Base-by-base conservation (phyloP, 2,329 filamentous ascomycete species). In the Beauveria scarabaeidicola region DNA sequence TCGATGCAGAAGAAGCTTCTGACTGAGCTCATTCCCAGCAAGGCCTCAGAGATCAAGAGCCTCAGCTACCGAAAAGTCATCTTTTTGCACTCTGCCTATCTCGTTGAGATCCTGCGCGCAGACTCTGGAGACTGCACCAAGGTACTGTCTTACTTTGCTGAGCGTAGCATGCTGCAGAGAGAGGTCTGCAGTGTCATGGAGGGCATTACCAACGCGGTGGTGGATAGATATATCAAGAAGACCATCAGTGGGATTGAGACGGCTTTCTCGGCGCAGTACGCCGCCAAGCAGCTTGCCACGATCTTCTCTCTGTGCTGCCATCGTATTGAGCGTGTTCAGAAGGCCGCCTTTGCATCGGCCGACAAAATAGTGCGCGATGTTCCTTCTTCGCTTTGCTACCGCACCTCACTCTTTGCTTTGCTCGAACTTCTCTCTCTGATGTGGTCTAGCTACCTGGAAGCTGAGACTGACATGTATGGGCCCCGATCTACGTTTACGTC, bases 361-460 rank as follows among this genome's bases (percentile, higher is more conserved):
- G 90, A 96, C 70, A 87, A 87, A 61, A 91, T 99, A 61, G 87
- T 99, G 63, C 81, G 78, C 13, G 85, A 90, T 63, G 87, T 96
- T 6, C 94, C 94, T 1, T 97, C 94, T 3, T 88, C 90, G 2
- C 79, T 99, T 17, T 97, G 93, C 69, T 89, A 97, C 68, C 89
- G 89, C 65, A 86, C 88, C 7, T 96, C 95, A 1, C 78, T 99
- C 0, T 99, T 97, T 74, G 91, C 93, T 2, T 79, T 99, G 17
- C 79, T 99, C 10, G 95, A 99, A 71, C 81, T 99, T 4, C 77
- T 99, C 19, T 93, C 91, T 3, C 82, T 99, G 29, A 91, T 99
- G 87, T 99, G 93, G 93, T 85, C 85, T 52, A 93, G 91, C 68
- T 99, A 94, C 69, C 78, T 99, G 17, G 93, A 99, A 70, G 89